Percentiles rank a stretch among this genome's conserved stretches.
Conservation (phyloP, 1,139 yeast species). For the Sugiyamaella pinicola region DNA sequence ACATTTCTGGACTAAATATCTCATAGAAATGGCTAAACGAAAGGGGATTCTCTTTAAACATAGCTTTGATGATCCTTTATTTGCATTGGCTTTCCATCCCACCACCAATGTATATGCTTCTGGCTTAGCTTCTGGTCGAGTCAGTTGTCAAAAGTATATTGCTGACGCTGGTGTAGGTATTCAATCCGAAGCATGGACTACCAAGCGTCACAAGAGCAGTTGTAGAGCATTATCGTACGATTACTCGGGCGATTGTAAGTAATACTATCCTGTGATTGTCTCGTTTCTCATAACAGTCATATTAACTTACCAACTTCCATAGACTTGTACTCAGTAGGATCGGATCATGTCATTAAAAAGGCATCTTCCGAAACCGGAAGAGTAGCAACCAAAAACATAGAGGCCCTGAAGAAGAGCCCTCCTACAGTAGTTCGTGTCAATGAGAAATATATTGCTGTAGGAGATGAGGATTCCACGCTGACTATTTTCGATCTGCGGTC, state of each 20-base stretch:
- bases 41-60: conserved; percentile 30
- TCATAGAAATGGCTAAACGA: conserved; percentile 9
- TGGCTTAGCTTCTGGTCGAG: conserved; percentile 80
- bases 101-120: conserved; percentile 60
- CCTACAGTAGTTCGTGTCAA: conserved; percentile 65
- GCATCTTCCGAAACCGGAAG: conserved; percentile 75
- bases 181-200: conserved; percentile 62
- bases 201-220: conserved; percentile 88
- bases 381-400: conserved; percentile 59
- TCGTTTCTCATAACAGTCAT: neutral
- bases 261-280: conserved; percentile 2
- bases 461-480: conserved; percentile 77
- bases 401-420: conserved; percentile 47
- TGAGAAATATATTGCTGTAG: conserved; percentile 67
- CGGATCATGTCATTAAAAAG: conserved; percentile 76
- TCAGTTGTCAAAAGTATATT: conserved; percentile 49
- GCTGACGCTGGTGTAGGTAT: conserved; percentile 43
- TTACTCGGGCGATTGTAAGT: conserved; percentile 55
- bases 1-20: no score
- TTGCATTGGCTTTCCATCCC: conserved; percentile 82
- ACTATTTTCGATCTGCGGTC: conserved; percentile 60
- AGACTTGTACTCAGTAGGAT: conserved; percentile 66
- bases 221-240: conserved; percentile 76
- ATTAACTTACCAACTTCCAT: neutral
- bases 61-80: conserved; percentile 54